These are phyloP conservation scores for Rhypophila decipiens DNA, from an alignment of 495 filamentous ascomycete species.

Conservation along the genomic window DNA sequence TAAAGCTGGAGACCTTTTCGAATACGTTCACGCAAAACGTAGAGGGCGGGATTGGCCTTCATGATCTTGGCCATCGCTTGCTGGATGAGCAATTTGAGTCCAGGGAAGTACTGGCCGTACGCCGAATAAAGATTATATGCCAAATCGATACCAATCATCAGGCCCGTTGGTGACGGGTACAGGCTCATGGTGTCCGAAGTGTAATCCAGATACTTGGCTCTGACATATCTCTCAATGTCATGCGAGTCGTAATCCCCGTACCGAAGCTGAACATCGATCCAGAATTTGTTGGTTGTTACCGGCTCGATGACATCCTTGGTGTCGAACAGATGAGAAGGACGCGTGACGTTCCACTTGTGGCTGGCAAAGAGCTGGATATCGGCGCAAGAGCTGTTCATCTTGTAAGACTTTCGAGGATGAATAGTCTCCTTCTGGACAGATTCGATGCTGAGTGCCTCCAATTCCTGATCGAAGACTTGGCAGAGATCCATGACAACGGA, in stretches of 20 bases:
- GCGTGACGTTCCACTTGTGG: constrained; percentile 97
- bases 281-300: constrained; percentile 98
- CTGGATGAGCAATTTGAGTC: constrained; percentile 91
- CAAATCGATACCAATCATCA: constrained; percentile 98
- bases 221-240: constrained; percentile 95
- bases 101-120: constrained; percentile 98
- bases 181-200: constrained; percentile 99
- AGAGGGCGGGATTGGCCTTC: constrained; percentile 97
- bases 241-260: constrained; percentile 99
- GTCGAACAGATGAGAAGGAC: constrained; percentile 88
- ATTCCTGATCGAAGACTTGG: constrained; percentile 97
- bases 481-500: constrained; percentile 99
- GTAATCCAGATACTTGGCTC: constrained; percentile 98
- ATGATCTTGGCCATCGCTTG: constrained; percentile 99
- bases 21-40: constrained; percentile 96
- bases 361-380: constrained; percentile 97
- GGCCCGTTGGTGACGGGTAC: constrained; percentile 93
- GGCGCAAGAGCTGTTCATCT: constrained; percentile 99
- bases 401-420: constrained; percentile 99
- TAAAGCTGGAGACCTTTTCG: constrained; percentile 98
- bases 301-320: constrained; percentile 95
- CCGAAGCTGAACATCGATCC: constrained; percentile 95
- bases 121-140: constrained; percentile 98
- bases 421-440: constrained; percentile 99
- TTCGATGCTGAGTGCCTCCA: constrained; percentile 94